These are phyloP conservation scores for Phalaenopsis equestris DNA, from an alignment of 106 monocot genomes.

Conservation along the genomic window DNA sequence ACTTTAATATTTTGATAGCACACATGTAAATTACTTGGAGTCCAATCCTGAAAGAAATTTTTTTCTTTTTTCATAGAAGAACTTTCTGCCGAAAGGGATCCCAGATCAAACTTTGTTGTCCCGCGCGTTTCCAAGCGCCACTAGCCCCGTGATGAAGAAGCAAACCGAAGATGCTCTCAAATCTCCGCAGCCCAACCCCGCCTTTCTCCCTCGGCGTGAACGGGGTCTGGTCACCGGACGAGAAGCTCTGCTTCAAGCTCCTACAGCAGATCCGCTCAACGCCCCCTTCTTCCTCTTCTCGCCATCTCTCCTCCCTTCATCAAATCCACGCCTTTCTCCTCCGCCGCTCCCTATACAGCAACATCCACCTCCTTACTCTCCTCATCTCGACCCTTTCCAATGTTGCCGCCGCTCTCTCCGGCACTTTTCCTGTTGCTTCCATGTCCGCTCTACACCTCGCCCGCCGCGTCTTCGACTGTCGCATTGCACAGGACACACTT, in stretches of 20 bases:
- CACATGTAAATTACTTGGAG: too few relatives aligned
- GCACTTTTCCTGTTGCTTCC: neutral
- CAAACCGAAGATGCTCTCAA: neutral
- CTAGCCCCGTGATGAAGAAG: neutral
- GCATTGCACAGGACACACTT: slow-evolving; percentile 19
- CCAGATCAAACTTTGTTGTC: neutral
- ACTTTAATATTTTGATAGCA: too few relatives aligned
- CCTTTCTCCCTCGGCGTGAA: neutral
- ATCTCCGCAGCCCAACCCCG: neutral
- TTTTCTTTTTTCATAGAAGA: too few relatives aligned
- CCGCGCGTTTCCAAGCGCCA: neutral
- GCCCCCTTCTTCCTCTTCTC: neutral
- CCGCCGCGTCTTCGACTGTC: neutral
- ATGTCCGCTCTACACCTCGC: neutral
- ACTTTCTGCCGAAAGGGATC: too few relatives aligned
- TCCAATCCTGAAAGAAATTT: too few relatives aligned
- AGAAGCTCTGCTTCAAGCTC: slow-evolving; percentile 4
- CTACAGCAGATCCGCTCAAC: slow-evolving; percentile 1
- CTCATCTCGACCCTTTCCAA: neutral
- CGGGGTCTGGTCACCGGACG: slow-evolving; percentile 6
- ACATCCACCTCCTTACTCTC: slow-evolving; percentile 1
- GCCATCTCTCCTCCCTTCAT: neutral
- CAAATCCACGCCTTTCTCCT: slow-evolving; percentile 12
- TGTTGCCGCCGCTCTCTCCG: neutral
- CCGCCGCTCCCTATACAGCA: slow-evolving; percentile 5